Evolutionary conservation across 345 rosid species (phyloP), one percentile per base, ranked within the genome.

Genomic region (Corchorus capsularis): DNA sequence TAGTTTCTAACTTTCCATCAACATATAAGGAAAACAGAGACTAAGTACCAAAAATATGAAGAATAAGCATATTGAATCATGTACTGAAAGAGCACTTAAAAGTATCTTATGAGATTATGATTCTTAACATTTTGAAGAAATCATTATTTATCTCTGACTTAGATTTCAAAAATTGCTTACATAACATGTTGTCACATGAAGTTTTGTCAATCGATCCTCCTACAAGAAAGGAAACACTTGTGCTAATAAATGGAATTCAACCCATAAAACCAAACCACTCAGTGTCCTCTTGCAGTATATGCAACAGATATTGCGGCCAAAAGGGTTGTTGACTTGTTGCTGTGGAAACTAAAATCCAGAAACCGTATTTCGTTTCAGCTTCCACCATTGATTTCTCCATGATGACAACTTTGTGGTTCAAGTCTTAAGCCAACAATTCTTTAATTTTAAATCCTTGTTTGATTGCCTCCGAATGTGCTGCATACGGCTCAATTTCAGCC

Each of bases 281-380:
- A 91, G 11, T 87, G 94, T 53, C 71, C 66, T 75, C 81, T 85
- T 37, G 89, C 85, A 56, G 81, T 84, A 81, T 87, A 90, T 6
- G 93, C 94, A 77, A 93, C 62, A 13, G 87, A 84, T 11, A 79
- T 87, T 15, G 95, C 97, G 46, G 92, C 90, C 46, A 91, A 49
- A 74, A 96, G 14, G 5, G 94, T 89, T 56, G 94, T 79, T 17
- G 89, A n/a, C n/a, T n/a, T n/a, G n/a, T n/a, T n/a, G n/a, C 89
- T 0, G 97, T 88, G 11, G 97, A 88, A 27, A 96, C 79, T 60
- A 83, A 6, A 43, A 92, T 86, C 94, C 93, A 88, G 22, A 93
- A 79, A 65, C 73, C 78, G 77, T 83, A 90, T 81, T 85, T 86
- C 86, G 84, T 92, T 4, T 86, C 79, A 6, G 88, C 92, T 77